Evolutionary conservation across 768 basidiomycete species (phyloP).

Genomic region (Phaeotremella skinneri): DNA sequence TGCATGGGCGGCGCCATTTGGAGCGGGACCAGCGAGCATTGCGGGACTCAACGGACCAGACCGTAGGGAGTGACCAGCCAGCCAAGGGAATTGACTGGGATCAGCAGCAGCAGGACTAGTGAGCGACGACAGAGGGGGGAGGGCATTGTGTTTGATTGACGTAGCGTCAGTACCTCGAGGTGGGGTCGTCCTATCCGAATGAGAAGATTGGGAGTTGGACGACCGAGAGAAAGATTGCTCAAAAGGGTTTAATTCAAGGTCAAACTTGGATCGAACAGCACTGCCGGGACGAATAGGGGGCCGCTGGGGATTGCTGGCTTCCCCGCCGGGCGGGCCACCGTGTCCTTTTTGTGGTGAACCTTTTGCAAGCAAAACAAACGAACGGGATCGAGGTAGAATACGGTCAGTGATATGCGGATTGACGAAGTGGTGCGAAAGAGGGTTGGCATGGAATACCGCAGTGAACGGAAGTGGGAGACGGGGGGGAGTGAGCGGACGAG

Average conservation of each 20-base stretch:
- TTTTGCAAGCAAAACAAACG: neutral
- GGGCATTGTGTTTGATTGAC: constrained; percentile 39
- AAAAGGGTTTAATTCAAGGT: constrained; percentile 84
- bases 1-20: constrained; percentile 36
- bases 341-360: neutral
- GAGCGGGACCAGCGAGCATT: constrained; percentile 85
- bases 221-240: constrained; percentile 82
- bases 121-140: constrained; percentile 49
- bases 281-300: constrained; percentile 44
- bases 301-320: constrained; percentile 26
- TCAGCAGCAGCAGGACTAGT: constrained; percentile 48
- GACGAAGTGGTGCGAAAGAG: neutral
- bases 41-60: constrained; percentile 93
- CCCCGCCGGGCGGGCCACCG: constrained; percentile 4
- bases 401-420: neutral
- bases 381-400: neutral
- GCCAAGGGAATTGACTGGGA: constrained; percentile 51
- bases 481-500: constrained; percentile 7
- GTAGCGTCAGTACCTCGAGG: constrained; percentile 48
- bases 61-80: constrained; percentile 71
- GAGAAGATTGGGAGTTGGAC: constrained; percentile 38
- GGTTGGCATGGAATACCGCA: constrained; percentile 11
- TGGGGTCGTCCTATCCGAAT: constrained; percentile 55
- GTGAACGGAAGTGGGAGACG: constrained; percentile 10
- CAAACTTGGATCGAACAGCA: constrained; percentile 48